These are phyloP conservation scores for Rhynchospora pubera DNA, from an alignment of 176 grass and related monocot species.

Conservation along the genomic window DNA sequence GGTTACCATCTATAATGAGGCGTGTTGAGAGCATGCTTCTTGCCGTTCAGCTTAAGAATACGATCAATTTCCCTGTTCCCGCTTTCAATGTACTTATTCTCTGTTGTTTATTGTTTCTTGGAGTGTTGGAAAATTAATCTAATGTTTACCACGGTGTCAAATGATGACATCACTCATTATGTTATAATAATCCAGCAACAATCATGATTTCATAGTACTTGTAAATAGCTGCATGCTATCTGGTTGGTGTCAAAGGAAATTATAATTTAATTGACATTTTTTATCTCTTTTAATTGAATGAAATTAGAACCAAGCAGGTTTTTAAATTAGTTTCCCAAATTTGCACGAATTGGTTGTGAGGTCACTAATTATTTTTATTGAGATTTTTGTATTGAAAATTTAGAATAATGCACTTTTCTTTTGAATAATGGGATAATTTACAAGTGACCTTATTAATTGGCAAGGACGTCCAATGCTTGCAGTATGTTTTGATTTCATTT, in stretches of 20 bases:
- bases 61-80: constrained; percentile 82
- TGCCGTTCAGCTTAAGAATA: constrained; percentile 91
- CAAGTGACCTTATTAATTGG: not conserved
- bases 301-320: not conserved
- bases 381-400: not conserved
- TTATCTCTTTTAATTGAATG: not conserved
- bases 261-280: not conserved
- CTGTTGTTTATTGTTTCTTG: not conserved
- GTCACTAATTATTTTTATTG: not conserved
- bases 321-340: not conserved
- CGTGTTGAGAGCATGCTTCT: constrained; percentile 99
- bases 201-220: not conserved
- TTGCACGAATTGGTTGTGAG: not conserved
- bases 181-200: not conserved
- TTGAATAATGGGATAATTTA: not conserved
- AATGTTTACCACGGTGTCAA: not conserved
- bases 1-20: constrained; percentile 94
- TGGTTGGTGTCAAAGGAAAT: not conserved
- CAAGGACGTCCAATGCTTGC: not conserved
- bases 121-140: not conserved
- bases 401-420: not conserved
- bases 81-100: constrained; percentile 59
- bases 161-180: not conserved
- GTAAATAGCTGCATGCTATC: not conserved
- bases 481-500: not conserved